phyloP scores from a whole-genome alignment of 306 rosid species.

The Cyamopsis tetragonoloba region DNA sequence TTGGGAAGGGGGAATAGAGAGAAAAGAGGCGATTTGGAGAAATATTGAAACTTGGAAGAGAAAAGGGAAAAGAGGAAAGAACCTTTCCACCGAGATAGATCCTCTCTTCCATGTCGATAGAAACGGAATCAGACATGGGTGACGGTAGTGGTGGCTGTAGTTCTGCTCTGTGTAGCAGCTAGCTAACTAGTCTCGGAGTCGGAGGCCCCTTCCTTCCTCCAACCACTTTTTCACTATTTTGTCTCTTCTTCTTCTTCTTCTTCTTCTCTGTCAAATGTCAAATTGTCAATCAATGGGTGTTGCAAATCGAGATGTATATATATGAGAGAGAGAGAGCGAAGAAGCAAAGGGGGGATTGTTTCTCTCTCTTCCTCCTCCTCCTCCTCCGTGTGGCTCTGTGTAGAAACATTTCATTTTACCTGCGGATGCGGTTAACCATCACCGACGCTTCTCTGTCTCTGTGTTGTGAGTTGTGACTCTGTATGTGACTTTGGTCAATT shows the following conservation, averaged over 20 bases:
- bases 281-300: not conserved
- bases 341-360: not conserved
- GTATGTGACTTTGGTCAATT: slow-evolving; percentile 29
- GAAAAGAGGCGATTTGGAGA: not conserved
- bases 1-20: not conserved
- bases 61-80: not conserved
- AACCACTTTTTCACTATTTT: not conserved
- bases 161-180: slow-evolving; percentile 29
- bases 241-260: not conserved
- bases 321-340: not conserved
- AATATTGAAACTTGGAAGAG: slow-evolving; percentile 5
- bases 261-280: not conserved
- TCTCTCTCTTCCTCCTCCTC: not conserved
- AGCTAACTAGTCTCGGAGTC: slow-evolving; percentile 31
- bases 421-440: slow-evolving; percentile 40
- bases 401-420: not conserved
- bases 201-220: slow-evolving; percentile 7
- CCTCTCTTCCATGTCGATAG: slow-evolving; percentile 71
- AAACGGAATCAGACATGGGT: slow-evolving; percentile 66
- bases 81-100: slow-evolving; percentile 94
- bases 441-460: slow-evolving; percentile 58
- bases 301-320: not conserved
- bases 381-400: not conserved
- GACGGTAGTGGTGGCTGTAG: slow-evolving; percentile 40
- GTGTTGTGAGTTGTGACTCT: too few species aligned